These are phyloP conservation scores for Hypoxylon lenormandii DNA, from an alignment of 495 filamentous ascomycete species.

Conservation along the genomic window DNA sequence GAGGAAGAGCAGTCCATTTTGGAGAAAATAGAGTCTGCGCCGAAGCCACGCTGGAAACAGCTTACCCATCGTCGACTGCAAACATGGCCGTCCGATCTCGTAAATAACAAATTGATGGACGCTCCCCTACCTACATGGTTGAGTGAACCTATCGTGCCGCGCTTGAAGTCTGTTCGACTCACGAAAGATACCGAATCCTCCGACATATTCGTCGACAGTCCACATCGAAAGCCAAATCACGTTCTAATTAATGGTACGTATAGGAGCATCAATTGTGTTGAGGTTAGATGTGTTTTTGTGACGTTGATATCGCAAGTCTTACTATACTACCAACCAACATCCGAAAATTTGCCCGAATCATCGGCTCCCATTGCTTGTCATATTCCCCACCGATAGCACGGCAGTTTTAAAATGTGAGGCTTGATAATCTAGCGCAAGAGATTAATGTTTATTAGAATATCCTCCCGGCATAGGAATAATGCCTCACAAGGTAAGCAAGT, in stretches of 20 bases:
- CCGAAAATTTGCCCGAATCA: neutral
- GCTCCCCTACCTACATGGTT: slow-evolving; percentile 84
- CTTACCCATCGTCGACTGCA: slow-evolving; percentile 89
- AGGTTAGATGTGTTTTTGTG: neutral
- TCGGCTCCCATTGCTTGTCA: neutral
- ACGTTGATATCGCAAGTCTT: neutral
- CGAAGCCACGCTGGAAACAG: slow-evolving; percentile 83
- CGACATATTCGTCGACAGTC: slow-evolving; percentile 74
- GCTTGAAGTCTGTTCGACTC: slow-evolving; percentile 68
- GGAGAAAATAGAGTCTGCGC: slow-evolving; percentile 72
- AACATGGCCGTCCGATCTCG: slow-evolving; percentile 84
- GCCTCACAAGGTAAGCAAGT: slow-evolving; percentile 76
- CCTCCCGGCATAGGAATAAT: slow-evolving; percentile 88
- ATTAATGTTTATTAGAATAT: slow-evolving; percentile 70
- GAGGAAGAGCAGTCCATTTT: slow-evolving; percentile 79
- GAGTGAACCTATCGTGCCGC: slow-evolving; percentile 72
- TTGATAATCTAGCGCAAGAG: slow-evolving; percentile 2
- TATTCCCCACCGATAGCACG: slow-evolving; percentile 10
- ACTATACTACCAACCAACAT: neutral
- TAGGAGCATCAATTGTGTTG: slow-evolving; percentile 1
- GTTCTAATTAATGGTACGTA: slow-evolving; percentile 78
- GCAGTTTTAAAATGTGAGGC: slow-evolving; percentile 9
- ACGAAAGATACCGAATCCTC: slow-evolving; percentile 41
- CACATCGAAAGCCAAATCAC: slow-evolving; percentile 85
- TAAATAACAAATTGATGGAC: slow-evolving; percentile 78